Base-by-base conservation (phyloP, 2,329 filamentous ascomycete genomes). In the Orbilia javanica region DNA sequence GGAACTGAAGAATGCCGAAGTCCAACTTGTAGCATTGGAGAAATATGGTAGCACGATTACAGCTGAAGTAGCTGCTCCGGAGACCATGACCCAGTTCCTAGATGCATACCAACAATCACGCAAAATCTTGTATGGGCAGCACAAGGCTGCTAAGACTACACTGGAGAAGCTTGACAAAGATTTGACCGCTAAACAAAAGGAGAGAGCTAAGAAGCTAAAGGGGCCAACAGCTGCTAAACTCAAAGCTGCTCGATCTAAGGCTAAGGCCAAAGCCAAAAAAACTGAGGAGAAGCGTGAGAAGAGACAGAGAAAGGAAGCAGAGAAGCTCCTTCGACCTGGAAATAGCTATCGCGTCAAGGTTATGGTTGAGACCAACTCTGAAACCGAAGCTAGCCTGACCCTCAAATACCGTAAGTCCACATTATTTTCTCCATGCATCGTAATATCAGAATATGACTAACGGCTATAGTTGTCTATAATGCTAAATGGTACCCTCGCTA, bases 401-500 rank as follows among this genome's bases (percentile, higher is more conserved):
- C 62, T 79, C 11, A 79, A 57, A 50, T 79, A 79, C 52, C 67
- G 73, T 77, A 71, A 67, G 73, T 66, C 3, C 20, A 20, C 5
- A 57, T n/a, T 11, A 1, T 20, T 20, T 15, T 11, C 5, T 3
- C 39, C 22, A 31, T 52, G 10, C 15, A 27, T 34, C 31, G 29
- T 18, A 1, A 46, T 18, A 27, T 31, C 36, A 15, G n/a, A n/a
- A n/a, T n/a, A 7, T 60, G 39, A 44, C 53, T 68, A 74, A 74
- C 29, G n/a, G 13, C 6, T 4, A 11, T 81, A 86, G 73, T 90
- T 39, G 89, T 89, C 0, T 84, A 85, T 6, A 85, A 86, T 0
- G 89, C 89, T 0, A 88, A 84, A 77, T 91, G 90, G 89, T 84
- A 84, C 0, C 88, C 90, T 1, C 88, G 86, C 69, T 91, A 91